A percentile compares a stretch with the other conserved stretches of the same genome.
phyloP scores from a whole-genome alignment of 2,329 filamentous ascomycete genomes.

The Knufia petricola region DNA sequence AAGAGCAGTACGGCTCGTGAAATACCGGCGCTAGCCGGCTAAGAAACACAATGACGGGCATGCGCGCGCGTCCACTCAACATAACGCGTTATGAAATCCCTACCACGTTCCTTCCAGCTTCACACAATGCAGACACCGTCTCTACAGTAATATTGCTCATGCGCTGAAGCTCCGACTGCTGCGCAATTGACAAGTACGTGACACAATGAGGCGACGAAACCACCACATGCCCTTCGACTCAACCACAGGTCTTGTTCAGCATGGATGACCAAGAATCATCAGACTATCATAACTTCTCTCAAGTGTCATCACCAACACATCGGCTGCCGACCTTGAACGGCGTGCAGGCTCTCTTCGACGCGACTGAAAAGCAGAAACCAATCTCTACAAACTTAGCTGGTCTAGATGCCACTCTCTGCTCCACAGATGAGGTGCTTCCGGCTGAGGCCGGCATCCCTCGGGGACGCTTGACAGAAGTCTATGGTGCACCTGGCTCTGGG shows the following conservation, averaged over 20 bases:
- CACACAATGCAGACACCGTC: not conserved
- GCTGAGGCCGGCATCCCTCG: constrained; percentile 33
- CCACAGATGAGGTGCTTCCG: constrained; percentile 1
- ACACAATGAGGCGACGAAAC: not conserved
- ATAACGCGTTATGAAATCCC: no score
- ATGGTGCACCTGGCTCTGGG: constrained; percentile 75
- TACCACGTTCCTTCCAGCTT: not conserved
- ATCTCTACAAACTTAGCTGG: constrained; percentile 48
- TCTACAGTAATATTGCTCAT: not conserved
- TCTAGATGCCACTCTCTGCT: constrained; percentile 42
- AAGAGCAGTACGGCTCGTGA: no score
- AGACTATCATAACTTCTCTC: constrained; percentile 50
- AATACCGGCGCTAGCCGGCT: no score
- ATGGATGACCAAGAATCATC: constrained; percentile 42
- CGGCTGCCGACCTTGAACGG: constrained; percentile 68
- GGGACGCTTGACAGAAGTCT: constrained; percentile 76
- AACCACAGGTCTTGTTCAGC: constrained; percentile 27
- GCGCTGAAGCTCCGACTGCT: not conserved
- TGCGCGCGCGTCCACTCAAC: no score
- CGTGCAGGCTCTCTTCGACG: constrained; percentile 52
- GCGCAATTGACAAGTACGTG: not conserved
- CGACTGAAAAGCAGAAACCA: constrained; percentile 19
- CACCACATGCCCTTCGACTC: not conserved
- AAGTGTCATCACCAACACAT: constrained; percentile 32
- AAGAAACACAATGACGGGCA: no score